Conservation (phyloP, 371 early-diverging fungal species). For the Mortierella sp. region DNA sequence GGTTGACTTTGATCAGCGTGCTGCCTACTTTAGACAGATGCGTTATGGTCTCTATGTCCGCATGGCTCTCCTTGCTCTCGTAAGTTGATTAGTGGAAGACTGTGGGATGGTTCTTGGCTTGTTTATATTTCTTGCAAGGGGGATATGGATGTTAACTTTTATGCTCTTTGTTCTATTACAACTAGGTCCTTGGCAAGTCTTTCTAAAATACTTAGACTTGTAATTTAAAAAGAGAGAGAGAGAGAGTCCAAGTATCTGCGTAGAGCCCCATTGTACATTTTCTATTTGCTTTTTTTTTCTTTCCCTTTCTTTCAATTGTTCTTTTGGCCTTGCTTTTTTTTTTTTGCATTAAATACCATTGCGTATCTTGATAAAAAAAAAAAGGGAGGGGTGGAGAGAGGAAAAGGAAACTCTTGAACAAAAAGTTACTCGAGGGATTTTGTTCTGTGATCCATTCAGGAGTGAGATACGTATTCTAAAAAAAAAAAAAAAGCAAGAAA, state of each 20-base stretch:
- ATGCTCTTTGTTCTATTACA: background rate
- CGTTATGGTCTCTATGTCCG: conserved; percentile 96
- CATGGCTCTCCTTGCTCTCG: conserved; percentile 95
- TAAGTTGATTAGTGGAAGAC: conserved; percentile 36
- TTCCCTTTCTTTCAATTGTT: background rate
- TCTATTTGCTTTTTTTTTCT: conserved; percentile 1
- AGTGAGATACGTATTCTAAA: no score
- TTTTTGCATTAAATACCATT: background rate
- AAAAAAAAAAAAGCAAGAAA: no score
- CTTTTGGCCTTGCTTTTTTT: background rate
- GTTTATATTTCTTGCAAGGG: background rate
- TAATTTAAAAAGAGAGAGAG: background rate
- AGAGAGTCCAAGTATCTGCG: background rate
- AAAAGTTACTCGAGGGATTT: no score
- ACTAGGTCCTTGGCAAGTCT: conserved; percentile 42
- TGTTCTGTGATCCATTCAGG: no score
- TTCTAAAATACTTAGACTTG: conserved; percentile 11
- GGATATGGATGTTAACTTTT: background rate
- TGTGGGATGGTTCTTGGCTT: background rate
- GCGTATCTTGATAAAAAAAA: no score
- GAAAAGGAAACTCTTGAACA: background rate
- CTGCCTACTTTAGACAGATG: conserved; percentile 98
- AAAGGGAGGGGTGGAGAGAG: background rate
- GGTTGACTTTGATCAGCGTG: conserved; percentile 96
- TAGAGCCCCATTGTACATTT: background rate